phyloP scores from a whole-genome alignment of 83 land plant species.

The Diphasiastrum complanatum region DNA sequence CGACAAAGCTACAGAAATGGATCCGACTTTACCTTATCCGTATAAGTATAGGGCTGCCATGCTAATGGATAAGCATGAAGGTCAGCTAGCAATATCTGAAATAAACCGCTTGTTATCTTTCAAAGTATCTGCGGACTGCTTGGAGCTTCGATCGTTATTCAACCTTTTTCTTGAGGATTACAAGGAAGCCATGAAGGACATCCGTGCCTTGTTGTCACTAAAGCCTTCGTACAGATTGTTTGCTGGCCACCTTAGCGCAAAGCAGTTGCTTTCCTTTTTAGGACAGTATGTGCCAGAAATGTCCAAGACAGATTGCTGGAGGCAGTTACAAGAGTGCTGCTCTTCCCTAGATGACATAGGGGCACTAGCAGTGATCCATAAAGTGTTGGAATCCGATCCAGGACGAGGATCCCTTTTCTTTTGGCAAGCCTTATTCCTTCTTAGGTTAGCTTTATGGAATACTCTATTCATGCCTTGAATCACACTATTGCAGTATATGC shows the following conservation, averaged over 20 bases:
- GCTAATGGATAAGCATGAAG: slow-evolving; percentile 65
- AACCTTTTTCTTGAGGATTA: slow-evolving; percentile 63
- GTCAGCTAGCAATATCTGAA: slow-evolving; percentile 61
- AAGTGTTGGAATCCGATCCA: slow-evolving; percentile 80
- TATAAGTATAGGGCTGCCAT: slow-evolving; percentile 76
- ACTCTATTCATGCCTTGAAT: neutral
- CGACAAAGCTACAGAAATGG: slow-evolving; percentile 65
- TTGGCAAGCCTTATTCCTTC: slow-evolving; percentile 77
- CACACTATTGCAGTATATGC: neutral
- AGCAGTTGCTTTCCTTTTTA: slow-evolving; percentile 59
- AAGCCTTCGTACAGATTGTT: slow-evolving; percentile 73
- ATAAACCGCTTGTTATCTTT: slow-evolving; percentile 78
- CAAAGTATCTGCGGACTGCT: slow-evolving; percentile 77
- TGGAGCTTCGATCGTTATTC: slow-evolving; percentile 84
- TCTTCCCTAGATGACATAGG: slow-evolving; percentile 95
- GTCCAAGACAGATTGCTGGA: slow-evolving; percentile 89
- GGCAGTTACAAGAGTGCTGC: slow-evolving; percentile 89
- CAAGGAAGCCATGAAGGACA: slow-evolving; percentile 66
- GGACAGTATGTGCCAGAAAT: slow-evolving; percentile 52
- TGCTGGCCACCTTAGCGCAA: slow-evolving; percentile 61
- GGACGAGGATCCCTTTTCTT: slow-evolving; percentile 66
- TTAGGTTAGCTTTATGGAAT: slow-evolving; percentile 43
- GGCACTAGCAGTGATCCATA: slow-evolving; percentile 86
- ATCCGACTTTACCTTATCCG: slow-evolving; percentile 83
- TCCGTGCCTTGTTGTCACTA: slow-evolving; percentile 66